These are phyloP conservation scores for Euphorbia pulcherrima DNA, from an alignment of 345 rosid genomes.

Conservation along the genomic window DNA sequence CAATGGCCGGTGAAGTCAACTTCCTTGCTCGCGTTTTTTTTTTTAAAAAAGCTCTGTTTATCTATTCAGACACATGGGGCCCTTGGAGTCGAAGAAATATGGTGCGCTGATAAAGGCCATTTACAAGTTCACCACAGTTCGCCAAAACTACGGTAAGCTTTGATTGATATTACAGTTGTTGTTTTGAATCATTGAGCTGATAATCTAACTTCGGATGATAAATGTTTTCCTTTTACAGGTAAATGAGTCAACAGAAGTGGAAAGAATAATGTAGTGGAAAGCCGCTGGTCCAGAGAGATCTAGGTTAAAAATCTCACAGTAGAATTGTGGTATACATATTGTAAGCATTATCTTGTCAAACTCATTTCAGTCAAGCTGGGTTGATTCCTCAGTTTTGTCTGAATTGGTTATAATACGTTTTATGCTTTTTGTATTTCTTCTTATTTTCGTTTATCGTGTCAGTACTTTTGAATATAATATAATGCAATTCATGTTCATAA, in stretches of 20 bases:
- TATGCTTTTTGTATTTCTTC: neutral
- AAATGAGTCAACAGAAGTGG: neutral
- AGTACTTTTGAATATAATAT: neutral
- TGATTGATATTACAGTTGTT: neutral
- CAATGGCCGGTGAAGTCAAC: conserved; percentile 3
- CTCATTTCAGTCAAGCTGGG: neutral
- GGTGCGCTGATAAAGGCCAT: conserved; percentile 72
- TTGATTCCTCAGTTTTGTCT: neutral
- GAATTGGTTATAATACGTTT: neutral
- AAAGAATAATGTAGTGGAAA: no score
- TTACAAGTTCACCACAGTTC: conserved; percentile 65
- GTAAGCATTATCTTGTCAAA: neutral
- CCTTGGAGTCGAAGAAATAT: conserved; percentile 57
- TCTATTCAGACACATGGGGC: conserved; percentile 72
- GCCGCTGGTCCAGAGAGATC: neutral
- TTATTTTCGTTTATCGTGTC: neutral
- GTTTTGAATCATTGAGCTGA: neutral
- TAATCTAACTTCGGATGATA: no score
- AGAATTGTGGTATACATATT: no score
- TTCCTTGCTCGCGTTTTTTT: neutral
- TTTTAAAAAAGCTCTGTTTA: no score
- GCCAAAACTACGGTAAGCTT: conserved; percentile 70
- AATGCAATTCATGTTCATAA: neutral
- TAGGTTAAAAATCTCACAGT: no score
- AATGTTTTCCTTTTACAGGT: conserved; percentile 2